Base-by-base conservation (phyloP, 176 grass and related monocot species). In the Ampelocalamus luodianensis region DNA sequence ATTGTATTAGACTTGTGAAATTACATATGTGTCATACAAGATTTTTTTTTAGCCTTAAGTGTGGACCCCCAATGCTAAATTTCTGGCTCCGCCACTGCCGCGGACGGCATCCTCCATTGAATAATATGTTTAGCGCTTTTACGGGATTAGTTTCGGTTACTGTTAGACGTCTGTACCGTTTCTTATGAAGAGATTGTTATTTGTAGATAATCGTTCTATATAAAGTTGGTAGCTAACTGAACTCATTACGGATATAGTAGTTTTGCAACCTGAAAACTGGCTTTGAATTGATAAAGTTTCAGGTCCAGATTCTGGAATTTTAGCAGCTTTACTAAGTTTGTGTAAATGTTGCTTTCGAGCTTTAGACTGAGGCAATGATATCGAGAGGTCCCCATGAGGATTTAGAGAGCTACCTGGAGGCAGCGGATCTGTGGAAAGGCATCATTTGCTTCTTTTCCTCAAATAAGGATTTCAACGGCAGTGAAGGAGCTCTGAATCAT, bases 361-460 rank as follows among this genome's bases (percentile, higher is more conserved):
- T 89, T 79, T 69, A 98, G 93, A 91, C 95, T 48, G 95, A 98
- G 85, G 90, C 87, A 61, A 61, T 79, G 5, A 88, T 98, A 82
- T 38, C 91, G 76, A 95, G 89, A 62, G 95, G 93, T 62, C 93
- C 95, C 16, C 93, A 92, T 69, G 95, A 98, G 53, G 93, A 98
- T 92, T 79, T 98, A 37, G 93, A 98, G 82, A 81, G 93, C 72
- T 98, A 91, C 72, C 86, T 98, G 24, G 87, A 89, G 54, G 95
- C 93, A 68, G 84, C 93, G n/a, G 95, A 98, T 80, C 53, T 79
- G 67, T 68, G 95, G 15, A 95, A 88, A 98, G 80, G 91, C 76
- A 88, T 29, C 29, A 29, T 29, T 29, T 1, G 29, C 29, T 29
- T 29, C 1, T 29, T 29, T 29, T 29, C 29, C 29, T 29, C 29